Evolutionary conservation across 148 eudicot genomes (phyloP).

Genomic region (Camellia sinensis): DNA sequence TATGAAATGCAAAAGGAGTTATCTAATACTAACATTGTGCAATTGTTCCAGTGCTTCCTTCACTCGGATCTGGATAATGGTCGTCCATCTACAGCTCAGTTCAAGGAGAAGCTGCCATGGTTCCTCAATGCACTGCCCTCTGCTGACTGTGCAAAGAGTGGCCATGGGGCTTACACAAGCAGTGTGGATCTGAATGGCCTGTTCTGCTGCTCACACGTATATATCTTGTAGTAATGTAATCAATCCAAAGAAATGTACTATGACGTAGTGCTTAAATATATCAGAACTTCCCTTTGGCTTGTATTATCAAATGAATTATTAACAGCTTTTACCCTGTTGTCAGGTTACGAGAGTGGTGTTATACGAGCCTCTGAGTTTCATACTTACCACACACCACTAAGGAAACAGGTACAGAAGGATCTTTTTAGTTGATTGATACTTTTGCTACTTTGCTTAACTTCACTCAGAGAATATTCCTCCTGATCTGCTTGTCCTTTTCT

Average conservation of each 20-base stretch:
- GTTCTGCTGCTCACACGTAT: not conserved
- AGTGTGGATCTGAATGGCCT: constrained; percentile 61
- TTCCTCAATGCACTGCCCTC: constrained; percentile 71
- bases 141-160: constrained; percentile 84
- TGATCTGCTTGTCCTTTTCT: constrained; percentile 17
- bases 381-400: constrained; percentile 65
- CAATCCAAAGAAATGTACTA: constrained; percentile 12
- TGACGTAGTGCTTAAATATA: not conserved
- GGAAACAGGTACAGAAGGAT: constrained; percentile 44
- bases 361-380: constrained; percentile 66
- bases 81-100: constrained; percentile 66
- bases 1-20: not conserved
- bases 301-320: not conserved
- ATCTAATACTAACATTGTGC: constrained; percentile 14
- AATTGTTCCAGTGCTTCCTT: constrained; percentile 52
- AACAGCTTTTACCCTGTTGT: constrained; percentile 10
- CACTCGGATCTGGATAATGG: constrained; percentile 60
- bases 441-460: constrained; percentile 4
- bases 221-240: not conserved
- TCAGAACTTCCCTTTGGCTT: not conserved
- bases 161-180: constrained; percentile 72
- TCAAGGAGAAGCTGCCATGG: constrained; percentile 67
- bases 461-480: not conserved
- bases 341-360: constrained; percentile 61
- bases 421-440: not conserved